These are phyloP conservation scores for Sporothrix sp. DNA, from an alignment of 2,329 filamentous ascomycete genomes.

Conservation along the genomic window DNA sequence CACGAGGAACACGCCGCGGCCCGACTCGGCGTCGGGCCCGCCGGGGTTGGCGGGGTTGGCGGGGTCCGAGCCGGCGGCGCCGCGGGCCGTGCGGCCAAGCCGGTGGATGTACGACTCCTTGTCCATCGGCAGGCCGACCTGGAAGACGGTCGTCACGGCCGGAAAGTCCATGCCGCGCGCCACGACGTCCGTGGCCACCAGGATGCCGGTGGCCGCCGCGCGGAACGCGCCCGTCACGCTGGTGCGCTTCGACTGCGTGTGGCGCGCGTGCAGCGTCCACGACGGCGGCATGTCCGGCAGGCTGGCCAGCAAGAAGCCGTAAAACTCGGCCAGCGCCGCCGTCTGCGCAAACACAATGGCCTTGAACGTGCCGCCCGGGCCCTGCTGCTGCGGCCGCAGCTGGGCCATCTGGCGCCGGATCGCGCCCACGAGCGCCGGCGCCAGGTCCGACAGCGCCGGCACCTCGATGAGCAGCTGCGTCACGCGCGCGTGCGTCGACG, in stretches of 20 bases:
- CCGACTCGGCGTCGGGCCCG: slow-evolving; percentile 38
- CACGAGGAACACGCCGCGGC: slow-evolving; percentile 52
- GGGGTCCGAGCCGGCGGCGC: slow-evolving; percentile 49
- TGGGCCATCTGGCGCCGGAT: slow-evolving; percentile 38
- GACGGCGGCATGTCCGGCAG: slow-evolving; percentile 34
- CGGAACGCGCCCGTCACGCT: slow-evolving; percentile 56
- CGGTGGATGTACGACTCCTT: slow-evolving; percentile 59
- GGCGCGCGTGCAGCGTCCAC: slow-evolving; percentile 40
- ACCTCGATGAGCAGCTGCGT: slow-evolving; percentile 61
- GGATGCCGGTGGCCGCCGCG: slow-evolving; percentile 35
- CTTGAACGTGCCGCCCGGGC: slow-evolving; percentile 53
- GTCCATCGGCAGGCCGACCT: slow-evolving; percentile 49
- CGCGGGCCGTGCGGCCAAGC: slow-evolving; percentile 56
- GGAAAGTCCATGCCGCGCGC: slow-evolving; percentile 67
- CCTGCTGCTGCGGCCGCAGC: neutral
- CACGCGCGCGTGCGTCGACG: slow-evolving; percentile 65
- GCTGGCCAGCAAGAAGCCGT: slow-evolving; percentile 35
- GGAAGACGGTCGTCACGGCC: slow-evolving; percentile 56
- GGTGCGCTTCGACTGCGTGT: slow-evolving; percentile 40
- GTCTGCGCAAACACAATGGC: slow-evolving; percentile 72
- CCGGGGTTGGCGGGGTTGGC: slow-evolving; percentile 43
- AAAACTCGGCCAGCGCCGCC: slow-evolving; percentile 42
- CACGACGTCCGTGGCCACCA: slow-evolving; percentile 62
- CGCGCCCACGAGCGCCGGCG: slow-evolving; percentile 47
- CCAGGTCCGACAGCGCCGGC: slow-evolving; percentile 61